phyloP scores from a whole-genome alignment of 805 yeast genomes.

The Huiozyma sinensis region DNA sequence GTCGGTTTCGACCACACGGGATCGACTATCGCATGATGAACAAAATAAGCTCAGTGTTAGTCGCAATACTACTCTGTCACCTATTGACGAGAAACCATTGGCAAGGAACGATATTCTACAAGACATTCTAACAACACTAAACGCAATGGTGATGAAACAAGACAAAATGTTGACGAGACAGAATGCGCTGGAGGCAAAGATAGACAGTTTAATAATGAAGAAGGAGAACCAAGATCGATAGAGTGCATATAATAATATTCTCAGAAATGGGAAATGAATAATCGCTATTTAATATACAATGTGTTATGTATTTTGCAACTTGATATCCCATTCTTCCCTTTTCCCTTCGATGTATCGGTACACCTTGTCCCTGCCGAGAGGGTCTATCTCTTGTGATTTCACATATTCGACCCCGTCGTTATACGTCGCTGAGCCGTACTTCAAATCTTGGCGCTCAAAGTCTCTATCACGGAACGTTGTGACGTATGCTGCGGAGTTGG shows the following conservation, averaged over 20 bases:
- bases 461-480: conserved; percentile 37
- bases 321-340: conserved; percentile 59
- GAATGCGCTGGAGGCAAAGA: not conserved
- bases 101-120: not conserved
- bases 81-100: no score
- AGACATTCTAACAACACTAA: conserved; percentile 1
- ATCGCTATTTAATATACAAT: not conserved
- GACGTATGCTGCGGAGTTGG: conserved; percentile 71
- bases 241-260: no score
- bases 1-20: no score
- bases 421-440: conserved; percentile 65
- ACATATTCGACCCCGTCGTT: conserved; percentile 57
- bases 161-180: not conserved
- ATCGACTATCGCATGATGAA: no score
- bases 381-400: conserved; percentile 43
- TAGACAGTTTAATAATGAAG: conserved; percentile 6
- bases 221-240: conserved; percentile 4
- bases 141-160: conserved; percentile 6
- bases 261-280: no score
- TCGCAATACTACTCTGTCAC: no score
- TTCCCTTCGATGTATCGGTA: conserved; percentile 46
- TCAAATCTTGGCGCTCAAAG: conserved; percentile 38
- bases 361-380: conserved; percentile 55
- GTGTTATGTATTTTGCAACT: conserved; percentile 26
- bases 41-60: no score